These are phyloP conservation scores for Leptodontidium sp. DNA, from an alignment of 2,329 filamentous ascomycete genomes.

Conservation along the genomic window DNA sequence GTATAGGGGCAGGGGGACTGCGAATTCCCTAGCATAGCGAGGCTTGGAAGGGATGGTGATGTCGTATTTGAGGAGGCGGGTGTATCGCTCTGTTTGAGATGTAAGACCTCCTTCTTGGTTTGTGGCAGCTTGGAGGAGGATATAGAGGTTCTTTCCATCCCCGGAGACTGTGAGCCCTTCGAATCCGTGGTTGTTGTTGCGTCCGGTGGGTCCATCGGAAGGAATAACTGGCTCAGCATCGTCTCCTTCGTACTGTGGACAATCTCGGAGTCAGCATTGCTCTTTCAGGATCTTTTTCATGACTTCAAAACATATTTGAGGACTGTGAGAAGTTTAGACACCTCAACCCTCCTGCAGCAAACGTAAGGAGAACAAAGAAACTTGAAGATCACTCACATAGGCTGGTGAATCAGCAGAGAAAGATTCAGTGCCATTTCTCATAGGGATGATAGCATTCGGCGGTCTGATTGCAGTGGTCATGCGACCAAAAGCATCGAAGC, in stretches of 20 bases:
- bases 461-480: slow-evolving; percentile 72
- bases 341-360: background rate
- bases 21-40: slow-evolving; percentile 66
- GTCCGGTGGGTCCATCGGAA: slow-evolving; percentile 65
- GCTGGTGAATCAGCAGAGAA: slow-evolving; percentile 73
- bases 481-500: slow-evolving; percentile 63
- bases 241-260: slow-evolving; percentile 53
- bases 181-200: slow-evolving; percentile 79
- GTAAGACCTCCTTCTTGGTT: slow-evolving; percentile 67
- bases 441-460: slow-evolving; percentile 69
- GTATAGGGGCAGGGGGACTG: slow-evolving; percentile 70
- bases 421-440: slow-evolving; percentile 65
- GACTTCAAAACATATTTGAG: no score
- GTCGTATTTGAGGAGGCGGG: slow-evolving; percentile 71
- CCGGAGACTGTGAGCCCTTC: slow-evolving; percentile 71
- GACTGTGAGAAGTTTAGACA: background rate
- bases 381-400: slow-evolving; percentile 40
- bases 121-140: slow-evolving; percentile 71
- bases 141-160: slow-evolving; percentile 70
- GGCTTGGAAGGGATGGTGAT: slow-evolving; percentile 55
- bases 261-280: background rate
- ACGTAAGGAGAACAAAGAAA: background rate
- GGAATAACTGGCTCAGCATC: slow-evolving; percentile 54
- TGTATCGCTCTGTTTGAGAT: slow-evolving; percentile 62
- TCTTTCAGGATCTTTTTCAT: no score